A percentile compares a stretch with the other conserved stretches of the same genome.
phyloP scores from a whole-genome alignment of 2,329 filamentous ascomycete species.

The Claviceps purpurea region DNA sequence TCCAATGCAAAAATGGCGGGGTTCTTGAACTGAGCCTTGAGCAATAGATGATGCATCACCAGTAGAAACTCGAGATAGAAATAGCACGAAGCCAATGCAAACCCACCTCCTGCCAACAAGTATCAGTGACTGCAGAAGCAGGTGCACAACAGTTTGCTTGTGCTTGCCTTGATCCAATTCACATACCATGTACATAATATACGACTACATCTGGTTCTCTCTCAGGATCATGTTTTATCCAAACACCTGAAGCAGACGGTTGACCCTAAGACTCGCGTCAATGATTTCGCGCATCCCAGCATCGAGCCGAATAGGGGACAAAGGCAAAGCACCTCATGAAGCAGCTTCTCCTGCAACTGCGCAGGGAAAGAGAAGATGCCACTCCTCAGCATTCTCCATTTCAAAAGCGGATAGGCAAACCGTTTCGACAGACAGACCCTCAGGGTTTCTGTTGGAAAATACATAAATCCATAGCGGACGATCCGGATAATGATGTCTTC shows the following conservation, averaged over 20 bases:
- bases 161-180: background rate
- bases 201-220: constrained; percentile 60
- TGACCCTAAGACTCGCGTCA: constrained; percentile 16
- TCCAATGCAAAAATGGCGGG: constrained; percentile 70
- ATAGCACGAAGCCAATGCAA: constrained; percentile 67
- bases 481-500: constrained; percentile 67
- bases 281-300: background rate
- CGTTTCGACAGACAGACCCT: constrained; percentile 65
- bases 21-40: constrained; percentile 52
- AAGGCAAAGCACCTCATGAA: constrained; percentile 15
- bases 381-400: constrained; percentile 63
- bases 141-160: background rate
- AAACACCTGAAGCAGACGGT: constrained; percentile 47
- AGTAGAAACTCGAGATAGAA: constrained; percentile 80
- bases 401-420: constrained; percentile 60
- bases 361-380: constrained; percentile 50
- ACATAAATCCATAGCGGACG: constrained; percentile 64
- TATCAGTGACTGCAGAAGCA: background rate
- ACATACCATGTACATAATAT: constrained; percentile 63
- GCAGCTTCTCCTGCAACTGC: constrained; percentile 41
- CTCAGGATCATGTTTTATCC: constrained; percentile 50
- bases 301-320: background rate
- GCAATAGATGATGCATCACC: constrained; percentile 54
- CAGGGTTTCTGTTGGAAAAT: constrained; percentile 53
- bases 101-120: constrained; percentile 51